These are phyloP conservation scores for Exophiala phaeomuriformis DNA, from an alignment of 2,329 filamentous ascomycete genomes.

Conservation along the genomic window DNA sequence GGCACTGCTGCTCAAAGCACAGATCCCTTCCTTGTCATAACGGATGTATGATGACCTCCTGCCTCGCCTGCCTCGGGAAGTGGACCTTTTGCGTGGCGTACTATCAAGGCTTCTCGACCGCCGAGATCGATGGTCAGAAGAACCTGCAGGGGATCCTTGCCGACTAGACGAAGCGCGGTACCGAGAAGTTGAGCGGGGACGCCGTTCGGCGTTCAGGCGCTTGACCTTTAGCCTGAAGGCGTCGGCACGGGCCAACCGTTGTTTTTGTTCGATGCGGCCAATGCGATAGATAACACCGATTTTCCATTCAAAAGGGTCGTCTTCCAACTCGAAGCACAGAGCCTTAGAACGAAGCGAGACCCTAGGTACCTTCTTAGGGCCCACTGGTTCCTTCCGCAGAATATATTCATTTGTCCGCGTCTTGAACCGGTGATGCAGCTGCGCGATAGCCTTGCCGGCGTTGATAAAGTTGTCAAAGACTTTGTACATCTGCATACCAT, in stretches of 20 bases:
- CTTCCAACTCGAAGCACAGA: conserved; percentile 85
- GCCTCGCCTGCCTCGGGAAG: conserved; percentile 33
- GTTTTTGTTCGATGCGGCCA: conserved; percentile 80
- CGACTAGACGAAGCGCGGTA: conserved; percentile 48
- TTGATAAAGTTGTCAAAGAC: conserved; percentile 94
- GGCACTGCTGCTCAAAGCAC: conserved; percentile 62
- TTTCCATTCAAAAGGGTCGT: conserved; percentile 97
- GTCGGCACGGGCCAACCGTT: conserved; percentile 80
- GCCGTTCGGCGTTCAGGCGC: conserved; percentile 64
- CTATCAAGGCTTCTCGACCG: conserved; percentile 49
- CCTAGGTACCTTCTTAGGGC: conserved; percentile 77
- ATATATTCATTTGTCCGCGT: conserved; percentile 85
- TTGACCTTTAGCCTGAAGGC: conserved; percentile 83
- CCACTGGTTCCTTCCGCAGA: conserved; percentile 74
- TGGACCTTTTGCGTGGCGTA: conserved; percentile 32
- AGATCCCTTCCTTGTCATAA: conserved; percentile 75
- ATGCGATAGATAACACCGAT: conserved; percentile 87
- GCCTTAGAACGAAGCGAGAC: conserved; percentile 74
- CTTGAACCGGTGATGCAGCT: conserved; percentile 87
- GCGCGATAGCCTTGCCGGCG: conserved; percentile 74
- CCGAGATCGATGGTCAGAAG: conserved; percentile 31
- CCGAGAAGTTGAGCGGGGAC: conserved; percentile 45
- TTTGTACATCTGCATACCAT: conserved; percentile 80
- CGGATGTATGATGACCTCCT: conserved; percentile 34
- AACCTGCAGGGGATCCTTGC: conserved; percentile 32